Conservation (phyloP, 768 basidiomycete genomes). For the Collybia nuda region DNA sequence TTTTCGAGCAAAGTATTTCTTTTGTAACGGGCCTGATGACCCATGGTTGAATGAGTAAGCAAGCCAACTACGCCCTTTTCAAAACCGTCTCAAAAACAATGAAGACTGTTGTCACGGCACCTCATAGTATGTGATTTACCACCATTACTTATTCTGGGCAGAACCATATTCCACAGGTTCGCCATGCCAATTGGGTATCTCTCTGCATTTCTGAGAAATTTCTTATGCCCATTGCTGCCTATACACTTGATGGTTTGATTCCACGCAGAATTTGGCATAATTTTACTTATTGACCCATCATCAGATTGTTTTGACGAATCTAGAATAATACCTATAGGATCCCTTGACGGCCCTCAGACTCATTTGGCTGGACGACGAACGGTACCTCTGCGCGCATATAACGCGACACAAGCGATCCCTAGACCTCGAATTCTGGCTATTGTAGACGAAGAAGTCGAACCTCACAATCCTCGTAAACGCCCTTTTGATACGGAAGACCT, state of each 20-base stretch:
- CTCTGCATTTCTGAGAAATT: conserved; percentile 30
- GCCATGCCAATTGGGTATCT: conserved; percentile 36
- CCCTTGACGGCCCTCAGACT: neutral
- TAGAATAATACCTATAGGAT: neutral
- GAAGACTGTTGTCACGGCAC: conserved; percentile 25
- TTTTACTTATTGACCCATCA: neutral
- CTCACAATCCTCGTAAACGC: neutral
- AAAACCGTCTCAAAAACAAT: neutral
- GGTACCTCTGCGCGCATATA: neutral
- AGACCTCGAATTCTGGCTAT: neutral
- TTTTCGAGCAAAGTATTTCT: conserved; percentile 31
- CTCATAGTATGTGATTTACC: conserved; percentile 24
- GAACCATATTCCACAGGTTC: conserved; percentile 22
- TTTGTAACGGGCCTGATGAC: conserved; percentile 34
- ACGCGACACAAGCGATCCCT: neutral
- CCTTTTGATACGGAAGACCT: neutral
- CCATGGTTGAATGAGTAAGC: conserved; percentile 36
- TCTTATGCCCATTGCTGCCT: conserved; percentile 34
- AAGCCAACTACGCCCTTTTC: neutral
- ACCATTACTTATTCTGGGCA: neutral
- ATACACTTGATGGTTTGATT: conserved; percentile 33
- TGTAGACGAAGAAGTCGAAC: neutral
- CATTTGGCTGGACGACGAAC: neutral
- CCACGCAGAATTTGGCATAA: neutral
- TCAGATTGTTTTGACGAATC: conserved; percentile 14